Base-by-base conservation (phyloP, 768 basidiomycete species). In the Daedaleopsis nitida region DNA sequence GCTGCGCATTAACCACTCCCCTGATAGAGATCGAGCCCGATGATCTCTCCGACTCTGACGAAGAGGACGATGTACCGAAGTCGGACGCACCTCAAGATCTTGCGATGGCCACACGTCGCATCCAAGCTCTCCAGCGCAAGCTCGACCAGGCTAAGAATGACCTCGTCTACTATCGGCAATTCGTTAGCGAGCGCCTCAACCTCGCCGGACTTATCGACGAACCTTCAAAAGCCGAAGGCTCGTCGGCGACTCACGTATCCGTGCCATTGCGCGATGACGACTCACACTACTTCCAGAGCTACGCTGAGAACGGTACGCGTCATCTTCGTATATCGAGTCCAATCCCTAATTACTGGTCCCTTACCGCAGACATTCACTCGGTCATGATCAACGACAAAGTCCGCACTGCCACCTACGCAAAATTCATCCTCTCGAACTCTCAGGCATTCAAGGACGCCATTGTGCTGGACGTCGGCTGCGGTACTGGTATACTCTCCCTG, bases 301-400 rank as follows among this genome's bases (percentile, higher is more conserved):
- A 98, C 68, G 89, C 82, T 24, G 86, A 86, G 63, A 96, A 96
- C 63, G 96, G 95, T 94, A 52, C 8, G 75, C 27, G 3, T 11
- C 42, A 5, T 42, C 3, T 3, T 24, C 32, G 2, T 37, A 12
- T 13, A 43, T 58, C 37, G 1, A 35, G n/a, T 27, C 39, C 42
- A 17, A 23, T n/a, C 16, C n/a, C 6, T 14, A 12, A 34, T 3
- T 21, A 17, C 10, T 64, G 8, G 45, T 21, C 5, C 2, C 44
- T 5, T 35, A 14, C 13, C 34, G 14, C 69, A 95, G 94, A 97
- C 65, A 96, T 97, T 52, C 96, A 98, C 71, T 91, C 94, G 34
- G 84, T 94, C 62, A 98, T 98, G 96, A 91, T 98, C 59, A 90
- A 93, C 69, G 96, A 98, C 72, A 89, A 89, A 78, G 92, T 96